Conservation (phyloP, 176 grass and related monocot genomes). For the Avena insularis region DNA sequence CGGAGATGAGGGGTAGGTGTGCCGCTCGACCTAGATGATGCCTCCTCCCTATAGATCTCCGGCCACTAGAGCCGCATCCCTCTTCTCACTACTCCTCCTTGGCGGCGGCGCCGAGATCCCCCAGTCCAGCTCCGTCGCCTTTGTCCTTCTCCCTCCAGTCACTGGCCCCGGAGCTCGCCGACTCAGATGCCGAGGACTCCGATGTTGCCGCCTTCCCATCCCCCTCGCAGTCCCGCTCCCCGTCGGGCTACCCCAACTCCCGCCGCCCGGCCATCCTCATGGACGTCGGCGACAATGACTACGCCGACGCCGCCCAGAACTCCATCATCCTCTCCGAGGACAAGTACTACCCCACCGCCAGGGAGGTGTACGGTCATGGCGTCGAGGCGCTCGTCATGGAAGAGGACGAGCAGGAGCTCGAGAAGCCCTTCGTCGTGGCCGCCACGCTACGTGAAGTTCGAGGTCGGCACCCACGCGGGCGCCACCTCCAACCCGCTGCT, state of each 20-base stretch:
- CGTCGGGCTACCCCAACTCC: conserved; percentile 46
- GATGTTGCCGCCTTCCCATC: conserved; percentile 52
- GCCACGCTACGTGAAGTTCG: conserved; percentile 70
- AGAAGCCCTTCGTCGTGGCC: conserved; percentile 87
- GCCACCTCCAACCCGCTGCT: conserved; percentile 74
- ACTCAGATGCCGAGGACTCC: conserved; percentile 70
- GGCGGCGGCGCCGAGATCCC: too few relatives aligned
- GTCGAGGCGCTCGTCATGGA: conserved; percentile 99
- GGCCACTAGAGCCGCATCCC: too few relatives aligned
- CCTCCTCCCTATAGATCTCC: too few relatives aligned
- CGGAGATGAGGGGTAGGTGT: too few relatives aligned
- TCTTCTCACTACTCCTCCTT: too few relatives aligned
- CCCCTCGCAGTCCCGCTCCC: conserved; percentile 49
- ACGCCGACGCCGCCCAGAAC: conserved; percentile 57
- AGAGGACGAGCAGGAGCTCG: conserved; percentile 93
- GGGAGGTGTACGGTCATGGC: conserved; percentile 92
- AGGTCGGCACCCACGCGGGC: conserved; percentile 72
- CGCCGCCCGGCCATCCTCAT: conserved; percentile 53
- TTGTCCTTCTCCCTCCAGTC: too few relatives aligned
- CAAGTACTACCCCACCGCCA: conserved; percentile 98
- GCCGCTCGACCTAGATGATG: too few relatives aligned
- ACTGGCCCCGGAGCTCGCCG: conserved; percentile 76
- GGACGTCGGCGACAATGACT: conserved; percentile 69
- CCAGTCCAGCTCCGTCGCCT: too few relatives aligned
- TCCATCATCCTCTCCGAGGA: conserved; percentile 93